Conservation (phyloP, 805 yeast genomes). For the Saccharomycopsis guyanensis region DNA sequence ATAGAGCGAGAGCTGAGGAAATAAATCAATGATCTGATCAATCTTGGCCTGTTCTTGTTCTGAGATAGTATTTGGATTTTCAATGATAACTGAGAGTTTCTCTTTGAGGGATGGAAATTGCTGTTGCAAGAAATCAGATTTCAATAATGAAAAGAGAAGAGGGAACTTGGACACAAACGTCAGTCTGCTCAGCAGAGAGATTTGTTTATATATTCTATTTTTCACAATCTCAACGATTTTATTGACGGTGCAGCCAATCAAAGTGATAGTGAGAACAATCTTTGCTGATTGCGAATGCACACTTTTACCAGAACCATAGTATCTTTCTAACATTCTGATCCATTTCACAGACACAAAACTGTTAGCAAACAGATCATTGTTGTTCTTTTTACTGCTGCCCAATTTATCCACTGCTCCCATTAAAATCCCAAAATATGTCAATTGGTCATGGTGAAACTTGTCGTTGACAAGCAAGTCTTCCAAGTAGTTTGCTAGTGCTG, state of each 20-base stretch:
- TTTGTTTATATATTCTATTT: slow-evolving; percentile 22
- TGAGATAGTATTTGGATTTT: background rate
- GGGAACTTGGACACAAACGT: slow-evolving; percentile 41
- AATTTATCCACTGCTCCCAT: slow-evolving; percentile 24
- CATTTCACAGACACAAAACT: slow-evolving; percentile 47
- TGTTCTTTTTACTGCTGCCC: slow-evolving; percentile 1
- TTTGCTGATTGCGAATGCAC: slow-evolving; percentile 38
- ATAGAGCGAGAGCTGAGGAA: slow-evolving; percentile 50
- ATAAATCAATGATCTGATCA: slow-evolving; percentile 42
- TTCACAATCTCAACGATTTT: slow-evolving; percentile 36
- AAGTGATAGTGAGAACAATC: slow-evolving; percentile 44
- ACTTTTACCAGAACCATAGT: slow-evolving; percentile 52
- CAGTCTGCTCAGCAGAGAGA: slow-evolving; percentile 37
- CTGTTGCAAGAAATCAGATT: slow-evolving; percentile 39
- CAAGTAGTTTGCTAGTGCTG: slow-evolving; percentile 32
- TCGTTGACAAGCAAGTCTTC: slow-evolving; percentile 39
- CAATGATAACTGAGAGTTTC: slow-evolving; percentile 7
- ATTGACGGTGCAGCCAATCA: slow-evolving; percentile 40
- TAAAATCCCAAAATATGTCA: slow-evolving; percentile 38
- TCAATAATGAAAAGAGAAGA: slow-evolving; percentile 44
- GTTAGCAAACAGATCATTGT: slow-evolving; percentile 38
- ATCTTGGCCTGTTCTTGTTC: slow-evolving; percentile 31
- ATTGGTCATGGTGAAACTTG: slow-evolving; percentile 39
- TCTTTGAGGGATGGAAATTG: slow-evolving; percentile 19
- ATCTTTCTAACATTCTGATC: slow-evolving; percentile 50